Conservation (phyloP, 306 rosid species). For the Malus orientalis region DNA sequence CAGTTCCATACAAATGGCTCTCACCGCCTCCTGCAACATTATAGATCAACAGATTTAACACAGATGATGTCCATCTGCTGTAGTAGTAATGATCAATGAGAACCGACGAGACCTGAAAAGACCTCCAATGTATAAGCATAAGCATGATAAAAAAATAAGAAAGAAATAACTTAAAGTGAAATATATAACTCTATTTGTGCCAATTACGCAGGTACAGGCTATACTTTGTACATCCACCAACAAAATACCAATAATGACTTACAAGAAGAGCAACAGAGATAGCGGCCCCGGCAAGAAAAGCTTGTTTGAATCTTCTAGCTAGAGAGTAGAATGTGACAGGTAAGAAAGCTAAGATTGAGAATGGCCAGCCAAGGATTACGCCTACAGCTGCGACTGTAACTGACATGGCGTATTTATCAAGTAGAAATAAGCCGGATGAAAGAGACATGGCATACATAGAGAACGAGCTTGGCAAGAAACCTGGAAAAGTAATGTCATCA, state of each 20-base stretch:
- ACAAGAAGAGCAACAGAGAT: slow-evolving; percentile 72
- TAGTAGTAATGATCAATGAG: slow-evolving; percentile 61
- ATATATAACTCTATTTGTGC: background rate
- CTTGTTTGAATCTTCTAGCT: slow-evolving; percentile 46
- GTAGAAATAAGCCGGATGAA: slow-evolving; percentile 84
- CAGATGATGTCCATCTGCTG: slow-evolving; percentile 86
- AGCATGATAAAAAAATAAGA: slow-evolving; percentile 4
- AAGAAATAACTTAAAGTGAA: background rate
- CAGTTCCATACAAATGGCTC: slow-evolving; percentile 91
- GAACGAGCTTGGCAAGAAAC: slow-evolving; percentile 99
- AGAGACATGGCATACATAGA: slow-evolving; percentile 94
- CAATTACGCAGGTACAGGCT: background rate
- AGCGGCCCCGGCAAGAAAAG: slow-evolving; percentile 65
- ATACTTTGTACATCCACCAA: slow-evolving; percentile 3
- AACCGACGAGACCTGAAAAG: slow-evolving; percentile 58
- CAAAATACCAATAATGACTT: slow-evolving; percentile 26
- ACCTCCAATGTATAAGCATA: background rate
- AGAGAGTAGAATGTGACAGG: slow-evolving; percentile 74
- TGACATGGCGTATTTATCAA: slow-evolving; percentile 67
- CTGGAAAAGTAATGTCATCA: slow-evolving; percentile 29
- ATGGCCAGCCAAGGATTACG: slow-evolving; percentile 98
- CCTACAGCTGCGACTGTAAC: slow-evolving; percentile 77
- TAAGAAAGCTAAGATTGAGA: slow-evolving; percentile 88
- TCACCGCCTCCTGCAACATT: slow-evolving; percentile 94
- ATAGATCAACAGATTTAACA: slow-evolving; percentile 71